phyloP scores from a whole-genome alignment of 2,329 filamentous ascomycete genomes.

The Whalleya microplaca region DNA sequence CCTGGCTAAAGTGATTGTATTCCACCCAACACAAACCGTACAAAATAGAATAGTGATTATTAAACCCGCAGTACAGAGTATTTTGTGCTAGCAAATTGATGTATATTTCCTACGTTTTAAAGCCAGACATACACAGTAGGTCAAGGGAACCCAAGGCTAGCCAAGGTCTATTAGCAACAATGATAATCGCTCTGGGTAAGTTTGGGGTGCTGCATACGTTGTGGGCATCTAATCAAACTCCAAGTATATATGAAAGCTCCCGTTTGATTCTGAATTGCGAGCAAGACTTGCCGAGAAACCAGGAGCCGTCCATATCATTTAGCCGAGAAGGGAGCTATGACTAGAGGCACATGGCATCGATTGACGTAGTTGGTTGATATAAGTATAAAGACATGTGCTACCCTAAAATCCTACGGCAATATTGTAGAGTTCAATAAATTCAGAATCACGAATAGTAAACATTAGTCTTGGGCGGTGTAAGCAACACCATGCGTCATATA shows the following conservation, averaged over 20 bases:
- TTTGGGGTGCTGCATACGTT: too few species aligned
- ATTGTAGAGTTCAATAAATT: neutral
- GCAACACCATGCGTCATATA: neutral
- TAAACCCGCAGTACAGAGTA: too few species aligned
- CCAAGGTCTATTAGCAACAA: too few species aligned
- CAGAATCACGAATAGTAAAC: neutral
- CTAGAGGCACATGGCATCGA: slow-evolving; percentile 5
- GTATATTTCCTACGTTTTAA: too few species aligned
- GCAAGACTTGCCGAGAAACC: neutral
- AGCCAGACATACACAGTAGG: too few species aligned
- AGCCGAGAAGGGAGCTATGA: slow-evolving; percentile 9
- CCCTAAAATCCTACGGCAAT: neutral
- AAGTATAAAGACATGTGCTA: neutral
- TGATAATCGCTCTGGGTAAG: too few species aligned
- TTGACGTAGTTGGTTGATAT: neutral
- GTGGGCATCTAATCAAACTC: slow-evolving; percentile 6
- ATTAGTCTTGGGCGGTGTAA: neutral
- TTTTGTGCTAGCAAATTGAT: too few species aligned
- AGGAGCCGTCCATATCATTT: slow-evolving; percentile 12
- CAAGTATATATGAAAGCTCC: slow-evolving; percentile 3
- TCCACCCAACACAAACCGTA: too few species aligned
- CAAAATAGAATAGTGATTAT: too few species aligned
- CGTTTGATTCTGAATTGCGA: neutral
- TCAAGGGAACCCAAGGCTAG: too few species aligned
- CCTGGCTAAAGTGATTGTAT: too few species aligned